A percentile compares a stretch with the other conserved stretches of the same genome.
Conservation (phyloP, 148 eudicot species). For the Heliamphora exappendiculata region DNA sequence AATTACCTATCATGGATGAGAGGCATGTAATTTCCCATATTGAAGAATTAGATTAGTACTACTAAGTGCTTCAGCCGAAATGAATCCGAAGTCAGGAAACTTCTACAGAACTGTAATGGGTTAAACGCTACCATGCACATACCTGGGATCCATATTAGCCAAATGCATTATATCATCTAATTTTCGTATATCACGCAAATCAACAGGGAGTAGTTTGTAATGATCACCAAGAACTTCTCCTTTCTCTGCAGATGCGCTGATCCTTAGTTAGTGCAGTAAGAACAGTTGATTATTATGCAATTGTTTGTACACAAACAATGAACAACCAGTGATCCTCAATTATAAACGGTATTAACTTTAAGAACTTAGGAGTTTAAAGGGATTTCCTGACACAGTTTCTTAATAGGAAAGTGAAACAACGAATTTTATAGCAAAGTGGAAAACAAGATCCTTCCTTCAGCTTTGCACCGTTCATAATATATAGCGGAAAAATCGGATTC, state of each 20-base stretch:
- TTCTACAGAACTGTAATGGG: neutral
- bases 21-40: no score
- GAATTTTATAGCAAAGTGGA: neutral
- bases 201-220: conserved; percentile 92
- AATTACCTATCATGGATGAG: neutral
- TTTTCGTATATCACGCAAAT: conserved; percentile 65
- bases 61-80: neutral
- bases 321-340: neutral
- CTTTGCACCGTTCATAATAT: conserved; percentile 1
- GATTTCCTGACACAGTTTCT: neutral
- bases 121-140: conserved; percentile 21
- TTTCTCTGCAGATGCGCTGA: conserved; percentile 48
- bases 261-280: conserved; percentile 2
- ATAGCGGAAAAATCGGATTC: neutral
- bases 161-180: conserved; percentile 51
- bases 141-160: conserved; percentile 92
- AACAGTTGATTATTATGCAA: neutral
- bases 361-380: neutral
- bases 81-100: neutral
- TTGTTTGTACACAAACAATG: neutral
- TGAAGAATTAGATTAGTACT: neutral
- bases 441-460: neutral
- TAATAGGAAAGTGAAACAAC: neutral
- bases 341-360: neutral
- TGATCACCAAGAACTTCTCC: conserved; percentile 80